Percentiles rank a stretch among this genome's conserved stretches.
Conservation (phyloP, 2,329 filamentous ascomycete species). For the Geosmithia morbida region DNA sequence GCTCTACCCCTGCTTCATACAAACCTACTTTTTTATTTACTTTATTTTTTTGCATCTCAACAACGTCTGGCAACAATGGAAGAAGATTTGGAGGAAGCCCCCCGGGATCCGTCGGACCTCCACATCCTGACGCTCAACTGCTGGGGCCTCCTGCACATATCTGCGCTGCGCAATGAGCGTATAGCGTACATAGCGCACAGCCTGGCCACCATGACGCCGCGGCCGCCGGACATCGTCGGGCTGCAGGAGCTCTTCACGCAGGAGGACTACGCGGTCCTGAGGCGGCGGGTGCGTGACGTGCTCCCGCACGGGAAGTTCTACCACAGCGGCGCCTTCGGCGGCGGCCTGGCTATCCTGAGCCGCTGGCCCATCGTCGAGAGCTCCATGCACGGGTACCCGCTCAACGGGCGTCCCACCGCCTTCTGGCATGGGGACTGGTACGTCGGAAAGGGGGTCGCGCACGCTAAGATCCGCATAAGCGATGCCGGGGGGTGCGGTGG, state of each 20-base stretch:
- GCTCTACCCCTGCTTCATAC: too few species aligned
- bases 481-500: not conserved
- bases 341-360: slow-evolving; percentile 76
- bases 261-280: slow-evolving; percentile 68
- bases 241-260: slow-evolving; percentile 92
- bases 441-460: slow-evolving; percentile 87
- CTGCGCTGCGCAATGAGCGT: slow-evolving; percentile 62
- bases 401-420: slow-evolving; percentile 85
- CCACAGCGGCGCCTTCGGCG: slow-evolving; percentile 75
- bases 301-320: slow-evolving; percentile 93
- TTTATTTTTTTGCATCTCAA: too few species aligned
- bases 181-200: slow-evolving; percentile 73
- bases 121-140: slow-evolving; percentile 85
- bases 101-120: slow-evolving; percentile 22
- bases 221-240: slow-evolving; percentile 68
- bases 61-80: too few species aligned
- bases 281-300: slow-evolving; percentile 54
- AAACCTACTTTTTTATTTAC: too few species aligned
- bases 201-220: slow-evolving; percentile 50
- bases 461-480: slow-evolving; percentile 50
- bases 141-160: slow-evolving; percentile 87
- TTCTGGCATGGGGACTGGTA: slow-evolving; percentile 95
- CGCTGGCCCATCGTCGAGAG: slow-evolving; percentile 88
- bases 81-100: too few species aligned
- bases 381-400: slow-evolving; percentile 72